Base-by-base conservation (phyloP, 2,329 filamentous ascomycete genomes). In the Paradendryphiella salina region DNA sequence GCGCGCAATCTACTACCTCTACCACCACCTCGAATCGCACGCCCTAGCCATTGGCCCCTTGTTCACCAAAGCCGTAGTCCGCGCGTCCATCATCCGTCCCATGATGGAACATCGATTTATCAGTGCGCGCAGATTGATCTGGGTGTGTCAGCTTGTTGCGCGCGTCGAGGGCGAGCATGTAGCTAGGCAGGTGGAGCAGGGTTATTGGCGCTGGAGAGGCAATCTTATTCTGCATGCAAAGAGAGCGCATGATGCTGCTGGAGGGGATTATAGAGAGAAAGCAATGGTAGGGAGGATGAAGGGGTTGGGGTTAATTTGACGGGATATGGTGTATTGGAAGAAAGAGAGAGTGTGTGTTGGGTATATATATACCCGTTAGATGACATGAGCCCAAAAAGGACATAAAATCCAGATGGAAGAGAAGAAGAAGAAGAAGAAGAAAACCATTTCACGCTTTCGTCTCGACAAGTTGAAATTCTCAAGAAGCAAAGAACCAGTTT, bases 201-300 rank as follows among this genome's bases (percentile, higher is more conserved):
- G 38, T 1, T 72, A 70, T 18, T 67, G 53, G 54, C 35, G 36
- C 2, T 66, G 64, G 66, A 57, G 70, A 38, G 70, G 68, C 7
- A 48, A 65, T 37, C 36, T 72, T 14, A 68, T 73, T 23, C 10
- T 29, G 11, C 45, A 61, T 49, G 63, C 69, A 1, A 64, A 68
- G 39, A 20, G 39, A 8, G 50, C 49, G 9, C 53, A 57, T 41
- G 29, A 59, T 11, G 46, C 40, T 20, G 38, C 50, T 23, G 67
- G 66, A 7, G 66, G 63, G 7, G 46, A 54, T 46, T 39, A 17
- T 3, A 48, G 51, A 9, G 59, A 55, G 1, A 61, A 59, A 31
- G 69, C 65, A n/a, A 60, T 62, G 46, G 41, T 72, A 1, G 58
- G 50, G 18, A 66, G 54, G 11, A 60, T 72, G 60, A 70, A 66